Percentiles rank a stretch among this genome's conserved stretches.
phyloP scores from a whole-genome alignment of 345 rosid genomes.

The Acer saccharum region DNA sequence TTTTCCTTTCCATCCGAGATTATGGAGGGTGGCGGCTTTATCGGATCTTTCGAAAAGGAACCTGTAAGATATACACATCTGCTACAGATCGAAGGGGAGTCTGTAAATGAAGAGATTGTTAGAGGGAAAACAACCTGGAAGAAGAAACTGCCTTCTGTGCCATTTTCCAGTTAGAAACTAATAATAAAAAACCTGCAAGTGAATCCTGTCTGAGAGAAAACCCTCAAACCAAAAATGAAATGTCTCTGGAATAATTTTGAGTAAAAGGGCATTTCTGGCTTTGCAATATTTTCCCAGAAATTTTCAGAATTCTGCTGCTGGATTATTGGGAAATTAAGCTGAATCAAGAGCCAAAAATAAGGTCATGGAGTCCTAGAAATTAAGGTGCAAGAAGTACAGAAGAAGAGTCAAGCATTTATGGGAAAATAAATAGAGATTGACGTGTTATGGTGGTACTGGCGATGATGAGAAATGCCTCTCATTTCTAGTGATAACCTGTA shows the following conservation, averaged over 20 bases:
- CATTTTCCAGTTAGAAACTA: slow-evolving; percentile 25
- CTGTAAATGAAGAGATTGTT: slow-evolving; percentile 49
- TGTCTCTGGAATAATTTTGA: neutral
- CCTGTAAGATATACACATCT: slow-evolving; percentile 54
- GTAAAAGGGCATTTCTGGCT: neutral
- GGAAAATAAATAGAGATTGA: neutral
- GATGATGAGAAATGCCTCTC: neutral
- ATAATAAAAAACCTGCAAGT: neutral
- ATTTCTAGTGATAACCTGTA: slow-evolving; percentile 5
- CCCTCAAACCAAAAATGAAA: neutral
- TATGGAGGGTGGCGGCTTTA: slow-evolving; percentile 43
- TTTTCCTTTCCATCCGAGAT: slow-evolving; percentile 47
- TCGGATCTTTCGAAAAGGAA: slow-evolving; percentile 33
- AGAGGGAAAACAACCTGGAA: slow-evolving; percentile 66
- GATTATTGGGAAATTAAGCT: neutral
- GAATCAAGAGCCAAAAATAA: neutral
- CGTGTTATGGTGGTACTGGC: neutral
- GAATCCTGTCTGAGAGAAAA: neutral
- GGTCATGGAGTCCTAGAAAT: neutral
- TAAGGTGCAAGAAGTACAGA: neutral
- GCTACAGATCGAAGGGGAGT: slow-evolving; percentile 40
- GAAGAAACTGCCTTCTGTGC: slow-evolving; percentile 31
- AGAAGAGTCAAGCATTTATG: neutral
- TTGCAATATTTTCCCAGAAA: neutral
- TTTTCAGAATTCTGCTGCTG: neutral